phyloP scores from a whole-genome alignment of 73 alveolate species.

The Paramecium sonneborni region DNA sequence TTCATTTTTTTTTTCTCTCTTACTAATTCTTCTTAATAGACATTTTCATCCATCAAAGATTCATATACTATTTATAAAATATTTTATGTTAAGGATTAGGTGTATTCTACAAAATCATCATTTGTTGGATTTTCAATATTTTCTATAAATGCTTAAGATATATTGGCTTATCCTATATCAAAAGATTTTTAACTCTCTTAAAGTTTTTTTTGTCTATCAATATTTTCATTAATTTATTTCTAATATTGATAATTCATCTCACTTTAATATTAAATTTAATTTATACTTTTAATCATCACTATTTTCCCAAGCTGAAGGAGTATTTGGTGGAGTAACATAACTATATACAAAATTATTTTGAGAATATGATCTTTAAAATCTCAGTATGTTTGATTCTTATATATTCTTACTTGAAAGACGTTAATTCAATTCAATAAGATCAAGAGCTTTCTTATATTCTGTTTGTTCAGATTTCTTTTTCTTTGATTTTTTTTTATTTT shows the following conservation, averaged over 20 bases:
- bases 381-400: not conserved
- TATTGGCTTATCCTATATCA: not conserved
- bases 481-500: not conserved
- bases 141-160: not conserved
- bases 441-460: not conserved
- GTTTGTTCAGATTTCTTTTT: not conserved
- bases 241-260: not conserved
- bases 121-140: not conserved
- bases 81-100: not conserved
- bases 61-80: not conserved
- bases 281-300: not conserved
- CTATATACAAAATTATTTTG: not conserved
- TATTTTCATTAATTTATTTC: not conserved
- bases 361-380: not conserved
- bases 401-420: not conserved
- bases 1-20: not conserved
- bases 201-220: not conserved
- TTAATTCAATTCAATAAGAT: not conserved
- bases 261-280: not conserved
- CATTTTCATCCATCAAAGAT: not conserved
- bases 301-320: slow-evolving; percentile 32
- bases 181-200: not conserved
- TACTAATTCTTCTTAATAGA: not conserved
- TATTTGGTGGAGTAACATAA: not conserved
- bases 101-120: not conserved